Base-by-base conservation (phyloP, 257 asterid species). In the Thymus quinquecostatus region DNA sequence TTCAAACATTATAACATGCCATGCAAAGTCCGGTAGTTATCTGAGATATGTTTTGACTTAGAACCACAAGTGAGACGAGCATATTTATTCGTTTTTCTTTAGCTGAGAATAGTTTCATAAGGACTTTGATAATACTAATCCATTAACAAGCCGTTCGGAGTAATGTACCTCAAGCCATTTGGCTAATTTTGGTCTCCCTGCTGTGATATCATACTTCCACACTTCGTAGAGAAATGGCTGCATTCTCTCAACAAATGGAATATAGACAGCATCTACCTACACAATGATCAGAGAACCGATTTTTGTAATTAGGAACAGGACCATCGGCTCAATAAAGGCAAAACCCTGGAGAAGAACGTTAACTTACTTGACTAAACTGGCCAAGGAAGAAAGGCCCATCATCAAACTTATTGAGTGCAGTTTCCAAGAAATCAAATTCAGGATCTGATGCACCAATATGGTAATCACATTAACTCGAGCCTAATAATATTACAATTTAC, bases 301-400 rank as follows among this genome's bases (percentile, higher is more conserved):
- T 21, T 21, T 21, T 21, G 21, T 21, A 21, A 21, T 21, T 21
- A 21, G 21, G 21, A 21, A 21, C 21, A 0, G 21, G 21, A 21
- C 21, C 21, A 21, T 21, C 21, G 21, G 21, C 21, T 21, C 21
- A 21, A 21, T 21, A 21, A 50, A 44, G 56, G 68, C 13, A n/a
- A 44, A 60, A 64, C 27, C 43, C 40, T 38, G 9, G 3, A n/a
- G 45, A 54, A 57, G 53, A 49, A 29, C 32, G 29, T 10, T 8
- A 45, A 71, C 82, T 81, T 71, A 87, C 93, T 64, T 74, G 84
- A 72, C 93, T 87, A 78, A 87, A 85, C 57, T 80, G 86, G 8
- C 89, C 90, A 51, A 85, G 88, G 78, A 87, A 87, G 84, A 85
- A 87, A 13, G 87, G 87, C 10, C 93, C 93, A 72, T 87, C 93